Evolutionary conservation across 768 basidiomycete species (phyloP), one percentile per base, ranked within the genome.

Genomic region (Lactarius tabidus): DNA sequence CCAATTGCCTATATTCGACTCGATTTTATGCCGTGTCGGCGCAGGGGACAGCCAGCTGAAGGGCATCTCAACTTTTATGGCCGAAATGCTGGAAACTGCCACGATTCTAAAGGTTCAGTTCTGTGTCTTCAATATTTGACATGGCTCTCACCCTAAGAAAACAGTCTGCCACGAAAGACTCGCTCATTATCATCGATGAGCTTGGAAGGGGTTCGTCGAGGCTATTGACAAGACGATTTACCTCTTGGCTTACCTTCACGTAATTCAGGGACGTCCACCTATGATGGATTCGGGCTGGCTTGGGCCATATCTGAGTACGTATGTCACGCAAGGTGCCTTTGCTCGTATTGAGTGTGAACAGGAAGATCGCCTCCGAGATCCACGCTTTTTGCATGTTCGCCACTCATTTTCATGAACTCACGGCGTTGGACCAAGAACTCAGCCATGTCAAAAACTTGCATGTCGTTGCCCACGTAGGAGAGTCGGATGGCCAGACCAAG

Each of bases 41-140:
- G 97, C 97, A 0, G 97, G 97, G 0, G 97, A 99, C 74, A 95
- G 92, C 74, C 96, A 98, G 73, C 78, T 98, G 53, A 98, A 97
- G 75, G 97, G 97, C 14, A 93, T 99, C 0, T 96, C 94, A 29
- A 99, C 96, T 0, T 99, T 99, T 75, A 98, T 98, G 96, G 95
- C 95, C 1, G 97, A 99, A 76, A 98, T 98, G 97, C 82, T 99
- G 33, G 97, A 99, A 75, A 98, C 95, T 0, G 95, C 97, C 0
- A 93, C 91, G 0, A 98, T 98, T 71, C 82, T 99, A 51, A 84
- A 89, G 71, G 93, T 93, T 41, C 33, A 85, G 71, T 36, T n/a
- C 41, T 33, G 45, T 18, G 12, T 18, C 35, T 31, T 39, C 15
- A 51, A 17, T 54, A 14, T 7, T 12, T 8, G n/a, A 6, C 26